Evolutionary conservation across 139 green algal genomes (phyloP).

Genomic region (Chlorella sp.): DNA sequence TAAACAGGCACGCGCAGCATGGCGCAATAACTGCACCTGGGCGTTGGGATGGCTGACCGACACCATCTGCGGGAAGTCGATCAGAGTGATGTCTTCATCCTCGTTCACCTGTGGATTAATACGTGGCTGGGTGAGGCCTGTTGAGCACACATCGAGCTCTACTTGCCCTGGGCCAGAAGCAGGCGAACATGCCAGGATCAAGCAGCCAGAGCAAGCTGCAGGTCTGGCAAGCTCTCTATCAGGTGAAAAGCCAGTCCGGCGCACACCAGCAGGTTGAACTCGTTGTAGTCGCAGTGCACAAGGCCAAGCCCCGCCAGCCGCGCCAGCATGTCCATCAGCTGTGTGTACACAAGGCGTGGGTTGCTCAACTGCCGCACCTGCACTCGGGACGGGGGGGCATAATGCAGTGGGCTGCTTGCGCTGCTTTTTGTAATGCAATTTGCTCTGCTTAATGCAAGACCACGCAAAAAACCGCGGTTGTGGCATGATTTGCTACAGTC

Average conservation of each 20-base stretch:
- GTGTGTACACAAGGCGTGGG: conserved; percentile 73
- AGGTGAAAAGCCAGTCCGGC: background rate
- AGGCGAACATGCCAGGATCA: too few species aligned
- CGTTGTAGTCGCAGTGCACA: conserved; percentile 99
- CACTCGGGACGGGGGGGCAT: too few species aligned
- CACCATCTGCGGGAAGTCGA: conserved; percentile 99
- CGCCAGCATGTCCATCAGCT: conserved; percentile 83
- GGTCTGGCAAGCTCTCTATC: too few species aligned
- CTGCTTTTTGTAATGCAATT: too few species aligned
- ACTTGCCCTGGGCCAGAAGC: too few species aligned
- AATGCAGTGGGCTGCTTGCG: too few species aligned
- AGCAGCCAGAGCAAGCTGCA: too few species aligned
- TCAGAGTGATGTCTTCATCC: conserved; percentile 84
- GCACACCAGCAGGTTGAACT: conserved; percentile 95
- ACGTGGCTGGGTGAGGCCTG: too few species aligned
- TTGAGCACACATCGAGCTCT: too few species aligned
- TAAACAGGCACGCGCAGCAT: background rate
- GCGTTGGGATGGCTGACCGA: conserved; percentile 91
- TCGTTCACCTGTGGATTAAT: conserved; percentile 63
- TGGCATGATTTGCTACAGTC: too few species aligned
- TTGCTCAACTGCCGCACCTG: conserved; percentile 73
- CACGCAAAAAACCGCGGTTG: too few species aligned
- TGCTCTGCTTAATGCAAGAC: too few species aligned
- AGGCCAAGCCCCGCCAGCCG: conserved; percentile 82
- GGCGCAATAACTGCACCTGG: background rate